These are phyloP conservation scores for Blastomyces emzantsi DNA, from an alignment of 2,329 filamentous ascomycete genomes.

Conservation along the genomic window DNA sequence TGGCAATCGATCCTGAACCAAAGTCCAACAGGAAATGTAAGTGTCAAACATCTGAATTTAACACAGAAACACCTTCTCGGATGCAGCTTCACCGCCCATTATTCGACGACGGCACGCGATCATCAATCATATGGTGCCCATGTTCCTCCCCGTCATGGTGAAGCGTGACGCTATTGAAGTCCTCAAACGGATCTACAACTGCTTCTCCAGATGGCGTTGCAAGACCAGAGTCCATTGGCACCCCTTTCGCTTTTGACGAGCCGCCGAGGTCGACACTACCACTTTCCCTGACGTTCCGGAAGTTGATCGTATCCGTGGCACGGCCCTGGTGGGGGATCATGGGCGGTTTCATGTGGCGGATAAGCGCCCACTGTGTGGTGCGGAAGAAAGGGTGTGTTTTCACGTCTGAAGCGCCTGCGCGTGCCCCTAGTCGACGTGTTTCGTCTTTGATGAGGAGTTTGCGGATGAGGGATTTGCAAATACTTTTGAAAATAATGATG, in stretches of 20 bases:
- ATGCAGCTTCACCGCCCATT: neutral
- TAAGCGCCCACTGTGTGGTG: conserved; percentile 89
- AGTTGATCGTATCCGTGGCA: conserved; percentile 90
- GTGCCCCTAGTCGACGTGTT: conserved; percentile 81
- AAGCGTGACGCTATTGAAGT: conserved; percentile 96
- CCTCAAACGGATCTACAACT: conserved; percentile 81
- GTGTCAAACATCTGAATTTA: neutral
- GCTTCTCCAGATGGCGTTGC: conserved; percentile 72
- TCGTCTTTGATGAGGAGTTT: conserved; percentile 98
- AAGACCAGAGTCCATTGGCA: conserved; percentile 76
- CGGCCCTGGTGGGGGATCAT: conserved; percentile 89
- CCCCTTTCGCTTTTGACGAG: conserved; percentile 54
- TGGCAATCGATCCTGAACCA: neutral
- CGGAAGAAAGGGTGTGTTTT: conserved; percentile 96
- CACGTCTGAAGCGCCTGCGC: conserved; percentile 92
- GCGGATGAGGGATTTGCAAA: conserved; percentile 93
- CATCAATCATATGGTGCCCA: conserved; percentile 15
- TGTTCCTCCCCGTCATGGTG: conserved; percentile 87
- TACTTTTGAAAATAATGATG: conserved; percentile 41
- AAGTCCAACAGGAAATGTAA: neutral
- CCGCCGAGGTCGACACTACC: conserved; percentile 68
- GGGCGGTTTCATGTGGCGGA: conserved; percentile 95
- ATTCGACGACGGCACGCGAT: conserved; percentile 1
- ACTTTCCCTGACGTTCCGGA: conserved; percentile 95
- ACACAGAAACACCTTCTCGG: neutral